Percentiles rank a stretch among this genome's conserved stretches.
phyloP scores from a whole-genome alignment of 345 rosid species.

The thale cress (Arabidopsis thaliana) region TAIR10.1 NC_003076.8:4962001-4962500 shows the following conservation, averaged over 20 bases:
- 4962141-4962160: neutral
- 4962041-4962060: neutral
- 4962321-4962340: conserved; percentile 36
- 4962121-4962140: neutral
- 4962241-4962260: conserved; percentile 29
- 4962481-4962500: conserved; percentile 30
- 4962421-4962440: conserved; percentile 13
- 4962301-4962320: conserved; percentile 43
- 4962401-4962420: conserved; percentile 35
- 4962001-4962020: neutral
- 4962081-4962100: neutral
- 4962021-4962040: neutral
- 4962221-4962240: conserved; percentile 5
- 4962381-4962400: conserved; percentile 25
- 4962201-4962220: neutral
- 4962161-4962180: neutral
- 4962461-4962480: conserved; percentile 41
- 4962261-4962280: neutral
- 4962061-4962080: neutral
- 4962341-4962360: conserved; percentile 43
- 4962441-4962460: conserved; percentile 41
- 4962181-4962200: neutral
- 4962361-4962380: conserved; percentile 33
- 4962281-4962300: conserved; percentile 45
- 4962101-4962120: neutral